These are phyloP conservation scores for Daldinia decipiens DNA, from an alignment of 495 filamentous ascomycete species.

Conservation along the genomic window DNA sequence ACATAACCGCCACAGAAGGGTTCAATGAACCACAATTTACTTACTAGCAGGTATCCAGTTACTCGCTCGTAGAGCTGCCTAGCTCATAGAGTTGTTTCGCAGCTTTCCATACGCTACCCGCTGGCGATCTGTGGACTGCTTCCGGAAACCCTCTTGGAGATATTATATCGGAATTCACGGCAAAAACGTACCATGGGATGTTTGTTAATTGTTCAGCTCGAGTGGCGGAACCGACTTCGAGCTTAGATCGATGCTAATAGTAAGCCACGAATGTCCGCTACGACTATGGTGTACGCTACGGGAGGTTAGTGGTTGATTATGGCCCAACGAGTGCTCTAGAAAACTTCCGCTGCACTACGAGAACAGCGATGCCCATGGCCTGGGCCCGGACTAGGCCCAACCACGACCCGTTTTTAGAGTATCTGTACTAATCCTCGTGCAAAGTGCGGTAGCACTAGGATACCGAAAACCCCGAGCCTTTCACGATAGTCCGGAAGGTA, in stretches of 20 bases:
- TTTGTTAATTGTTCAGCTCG: neutral
- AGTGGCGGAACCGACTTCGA: slow-evolving; percentile 3
- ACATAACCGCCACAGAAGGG: slow-evolving; percentile 8
- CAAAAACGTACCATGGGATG: neutral
- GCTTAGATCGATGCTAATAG: slow-evolving; percentile 30
- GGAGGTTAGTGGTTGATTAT: slow-evolving; percentile 7
- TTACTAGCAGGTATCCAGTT: slow-evolving; percentile 5
- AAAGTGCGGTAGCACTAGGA: slow-evolving; percentile 16
- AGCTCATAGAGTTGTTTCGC: slow-evolving; percentile 23
- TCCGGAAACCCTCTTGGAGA: slow-evolving; percentile 1
- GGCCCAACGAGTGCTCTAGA: slow-evolving; percentile 1
- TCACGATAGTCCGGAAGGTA: neutral
- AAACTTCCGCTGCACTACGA: slow-evolving; percentile 9
- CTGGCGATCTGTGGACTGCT: slow-evolving; percentile 11
- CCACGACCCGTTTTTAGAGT: neutral
- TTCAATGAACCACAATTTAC: neutral
- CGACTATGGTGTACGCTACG: slow-evolving; percentile 9
- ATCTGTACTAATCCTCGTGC: neutral
- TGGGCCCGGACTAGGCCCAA: neutral
- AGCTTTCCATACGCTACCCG: slow-evolving; percentile 31
- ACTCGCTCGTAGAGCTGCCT: neutral
- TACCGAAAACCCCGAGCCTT: slow-evolving; percentile 2
- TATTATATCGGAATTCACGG: neutral
- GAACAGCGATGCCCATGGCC: neutral
- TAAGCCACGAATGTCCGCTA: slow-evolving; percentile 30